Evolutionary conservation across 257 asterid genomes (phyloP).

Genomic region (Lycium ferocissimum): DNA sequence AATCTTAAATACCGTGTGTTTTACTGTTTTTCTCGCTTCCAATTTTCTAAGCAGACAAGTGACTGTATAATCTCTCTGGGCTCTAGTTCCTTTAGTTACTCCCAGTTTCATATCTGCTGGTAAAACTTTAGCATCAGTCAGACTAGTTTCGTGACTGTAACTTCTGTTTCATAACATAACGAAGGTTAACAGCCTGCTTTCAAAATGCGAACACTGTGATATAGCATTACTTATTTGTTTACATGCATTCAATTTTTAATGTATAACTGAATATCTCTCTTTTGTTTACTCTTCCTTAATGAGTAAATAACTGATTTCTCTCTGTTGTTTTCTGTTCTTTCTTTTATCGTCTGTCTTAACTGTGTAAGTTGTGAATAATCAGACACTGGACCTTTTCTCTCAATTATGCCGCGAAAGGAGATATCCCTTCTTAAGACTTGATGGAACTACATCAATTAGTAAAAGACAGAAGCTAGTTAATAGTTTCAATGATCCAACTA

Average conservation of each 20-base stretch:
- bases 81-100: constrained; percentile 23
- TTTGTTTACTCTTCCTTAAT: neutral
- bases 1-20: neutral
- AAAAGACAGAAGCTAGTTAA: constrained; percentile 96
- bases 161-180: constrained; percentile 13
- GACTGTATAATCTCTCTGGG: neutral
- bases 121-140: constrained; percentile 15
- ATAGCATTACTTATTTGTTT: neutral
- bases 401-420: constrained; percentile 97
- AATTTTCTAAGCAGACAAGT: neutral
- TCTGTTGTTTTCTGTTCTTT: constrained; percentile 23
- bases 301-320: neutral
- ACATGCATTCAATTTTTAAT: neutral
- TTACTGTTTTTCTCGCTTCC: neutral
- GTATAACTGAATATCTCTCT: neutral
- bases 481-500: constrained; percentile 80
- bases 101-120: neutral
- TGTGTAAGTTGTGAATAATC: constrained; percentile 32
- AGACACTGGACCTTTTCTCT: constrained; percentile 97
- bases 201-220: neutral
- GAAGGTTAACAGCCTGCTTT: constrained; percentile 15
- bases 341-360: constrained; percentile 33
- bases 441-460: constrained; percentile 91
- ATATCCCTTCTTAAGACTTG: constrained; percentile 94
- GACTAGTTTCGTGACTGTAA: neutral